phyloP scores from a whole-genome alignment of 1,139 yeast species.

The Geotrichum histeridarum region DNA sequence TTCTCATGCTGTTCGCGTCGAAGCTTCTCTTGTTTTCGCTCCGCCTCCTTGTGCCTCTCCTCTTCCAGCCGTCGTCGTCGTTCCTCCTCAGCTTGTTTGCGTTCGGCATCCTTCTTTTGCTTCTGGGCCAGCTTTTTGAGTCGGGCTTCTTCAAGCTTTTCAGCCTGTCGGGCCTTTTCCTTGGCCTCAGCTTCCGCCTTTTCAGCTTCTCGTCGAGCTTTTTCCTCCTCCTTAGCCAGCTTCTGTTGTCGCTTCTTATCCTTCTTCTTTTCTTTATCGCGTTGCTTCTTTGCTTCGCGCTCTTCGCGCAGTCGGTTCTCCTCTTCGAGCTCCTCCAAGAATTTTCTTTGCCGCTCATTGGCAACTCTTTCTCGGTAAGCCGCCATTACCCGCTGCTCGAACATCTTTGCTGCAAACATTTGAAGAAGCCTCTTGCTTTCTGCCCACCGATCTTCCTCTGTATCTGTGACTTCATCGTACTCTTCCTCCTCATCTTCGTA shows the following conservation, averaged over 20 bases:
- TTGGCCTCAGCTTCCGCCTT: slow-evolving; percentile 48
- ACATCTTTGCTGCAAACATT: slow-evolving; percentile 66
- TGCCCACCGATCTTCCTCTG: slow-evolving; percentile 62
- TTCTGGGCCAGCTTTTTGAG: slow-evolving; percentile 47
- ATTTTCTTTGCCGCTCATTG: slow-evolving; percentile 63
- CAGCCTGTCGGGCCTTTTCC: slow-evolving; percentile 42
- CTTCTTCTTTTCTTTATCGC: slow-evolving; percentile 70
- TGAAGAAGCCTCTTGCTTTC: slow-evolving; percentile 75
- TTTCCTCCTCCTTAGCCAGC: slow-evolving; percentile 72
- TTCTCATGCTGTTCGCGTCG: slow-evolving; percentile 15
- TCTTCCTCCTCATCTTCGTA: slow-evolving; percentile 29
- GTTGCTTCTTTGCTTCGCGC: slow-evolving; percentile 63
- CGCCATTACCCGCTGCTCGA: slow-evolving; percentile 63
- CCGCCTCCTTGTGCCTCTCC: slow-evolving; percentile 42
- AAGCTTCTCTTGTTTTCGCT: slow-evolving; percentile 23
- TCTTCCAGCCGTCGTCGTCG: slow-evolving; percentile 35
- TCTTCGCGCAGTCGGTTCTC: slow-evolving; percentile 67
- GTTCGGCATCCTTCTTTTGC: slow-evolving; percentile 46
- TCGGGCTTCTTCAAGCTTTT: slow-evolving; percentile 54
- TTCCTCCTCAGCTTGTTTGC: slow-evolving; percentile 36
- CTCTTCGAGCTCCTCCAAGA: slow-evolving; percentile 74
- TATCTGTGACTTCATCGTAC: slow-evolving; percentile 40
- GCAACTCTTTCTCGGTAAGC: slow-evolving; percentile 73
- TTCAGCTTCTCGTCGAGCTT: slow-evolving; percentile 55
- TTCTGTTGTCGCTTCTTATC: slow-evolving; percentile 70